phyloP scores from a whole-genome alignment of 176 grass and related monocot species.

The Chloris gayana region DNA sequence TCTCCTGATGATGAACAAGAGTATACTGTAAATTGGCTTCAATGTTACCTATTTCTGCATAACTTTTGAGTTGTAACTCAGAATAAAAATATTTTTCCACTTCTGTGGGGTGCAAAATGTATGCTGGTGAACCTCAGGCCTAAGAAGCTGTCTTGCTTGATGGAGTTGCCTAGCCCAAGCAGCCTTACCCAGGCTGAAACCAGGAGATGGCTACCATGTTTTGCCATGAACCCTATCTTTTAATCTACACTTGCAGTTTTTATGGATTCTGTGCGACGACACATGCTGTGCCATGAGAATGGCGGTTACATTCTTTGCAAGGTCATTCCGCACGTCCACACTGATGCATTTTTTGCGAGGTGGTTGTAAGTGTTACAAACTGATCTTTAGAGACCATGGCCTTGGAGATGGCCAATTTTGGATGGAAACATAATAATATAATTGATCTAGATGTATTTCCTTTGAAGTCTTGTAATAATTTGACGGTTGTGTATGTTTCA shows the following conservation, averaged over 20 bases:
- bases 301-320: neutral
- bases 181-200: too few relatives aligned
- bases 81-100: neutral
- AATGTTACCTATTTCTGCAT: neutral
- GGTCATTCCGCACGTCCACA: too few relatives aligned
- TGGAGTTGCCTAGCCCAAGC: too few relatives aligned
- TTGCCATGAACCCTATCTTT: neutral
- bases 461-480: too few relatives aligned
- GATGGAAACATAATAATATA: too few relatives aligned
- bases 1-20: neutral
- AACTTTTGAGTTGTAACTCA: neutral
- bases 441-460: too few relatives aligned
- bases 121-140: too few relatives aligned
- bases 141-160: too few relatives aligned
- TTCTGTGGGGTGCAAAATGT: neutral
- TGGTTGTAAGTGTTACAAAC: neutral
- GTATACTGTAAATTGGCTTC: constrained; percentile 11
- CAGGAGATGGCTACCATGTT: neutral
- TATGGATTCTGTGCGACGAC: neutral
- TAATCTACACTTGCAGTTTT: neutral
- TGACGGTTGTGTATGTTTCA: too few relatives aligned
- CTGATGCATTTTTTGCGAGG: neutral
- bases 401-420: too few relatives aligned
- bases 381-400: too few relatives aligned
- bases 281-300: neutral